phyloP scores from a whole-genome alignment of 116 monocot species.

The Cymodocea nodosa region DNA sequence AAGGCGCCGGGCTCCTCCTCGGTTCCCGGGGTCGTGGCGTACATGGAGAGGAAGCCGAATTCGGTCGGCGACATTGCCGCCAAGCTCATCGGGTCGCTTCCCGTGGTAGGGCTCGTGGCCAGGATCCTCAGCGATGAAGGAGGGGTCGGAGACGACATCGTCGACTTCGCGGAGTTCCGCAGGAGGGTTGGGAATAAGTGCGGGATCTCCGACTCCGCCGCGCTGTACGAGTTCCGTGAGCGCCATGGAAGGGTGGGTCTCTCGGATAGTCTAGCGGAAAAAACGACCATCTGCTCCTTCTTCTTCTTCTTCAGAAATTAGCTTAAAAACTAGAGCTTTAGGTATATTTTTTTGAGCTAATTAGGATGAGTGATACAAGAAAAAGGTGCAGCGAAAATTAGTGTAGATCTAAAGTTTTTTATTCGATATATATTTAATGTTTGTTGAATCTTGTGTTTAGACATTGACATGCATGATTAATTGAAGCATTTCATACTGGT shows the following conservation, averaged over 20 bases:
- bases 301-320: too few relatives aligned
- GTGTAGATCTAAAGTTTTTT: too few relatives aligned
- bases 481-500: not conserved
- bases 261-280: too few relatives aligned
- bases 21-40: conserved; percentile 10
- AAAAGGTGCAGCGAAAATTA: too few relatives aligned
- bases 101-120: conserved; percentile 73
- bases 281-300: too few relatives aligned
- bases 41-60: conserved; percentile 80
- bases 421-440: too few relatives aligned
- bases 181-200: conserved; percentile 77
- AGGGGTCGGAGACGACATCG: conserved; percentile 69
- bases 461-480: too few relatives aligned
- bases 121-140: conserved; percentile 89
- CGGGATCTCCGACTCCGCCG: conserved; percentile 57
- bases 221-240: conserved; percentile 71
- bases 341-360: too few relatives aligned
- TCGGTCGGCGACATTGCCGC: conserved; percentile 41
- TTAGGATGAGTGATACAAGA: too few relatives aligned
- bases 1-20: not conserved
- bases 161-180: conserved; percentile 96
- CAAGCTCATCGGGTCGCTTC: conserved; percentile 69
- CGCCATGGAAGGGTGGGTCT: conserved; percentile 62
- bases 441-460: too few relatives aligned
- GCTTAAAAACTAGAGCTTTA: too few relatives aligned